Percentiles rank a stretch among this genome's conserved stretches.
These are phyloP conservation scores for Colletotrichum sojae DNA, from an alignment of 2,329 filamentous ascomycete genomes.

Conservation along the genomic window DNA sequence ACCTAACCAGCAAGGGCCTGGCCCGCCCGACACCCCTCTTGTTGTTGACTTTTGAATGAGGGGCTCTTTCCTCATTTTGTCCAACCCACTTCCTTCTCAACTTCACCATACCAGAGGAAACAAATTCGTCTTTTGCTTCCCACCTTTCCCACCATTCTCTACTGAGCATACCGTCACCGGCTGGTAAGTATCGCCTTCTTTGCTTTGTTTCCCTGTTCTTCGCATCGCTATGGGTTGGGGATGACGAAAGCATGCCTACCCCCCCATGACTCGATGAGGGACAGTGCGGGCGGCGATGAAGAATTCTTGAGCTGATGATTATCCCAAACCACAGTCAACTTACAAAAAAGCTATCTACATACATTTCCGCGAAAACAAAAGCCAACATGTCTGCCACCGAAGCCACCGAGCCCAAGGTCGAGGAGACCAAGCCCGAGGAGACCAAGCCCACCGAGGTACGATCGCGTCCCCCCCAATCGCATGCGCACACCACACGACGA, in stretches of 20 bases:
- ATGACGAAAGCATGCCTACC: constrained; percentile 18
- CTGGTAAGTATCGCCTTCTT: constrained; percentile 25
- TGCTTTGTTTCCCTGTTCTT: constrained; percentile 3
- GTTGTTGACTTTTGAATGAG: constrained; percentile 43
- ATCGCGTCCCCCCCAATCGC: constrained; percentile 18
- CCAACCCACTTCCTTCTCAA: constrained; percentile 38
- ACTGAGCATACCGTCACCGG: constrained; percentile 37
- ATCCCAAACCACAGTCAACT: constrained; percentile 17
- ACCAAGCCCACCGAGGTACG: constrained; percentile 52
- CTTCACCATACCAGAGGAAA: constrained; percentile 39
- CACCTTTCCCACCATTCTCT: constrained; percentile 31
- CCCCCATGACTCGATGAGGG: constrained; percentile 29
- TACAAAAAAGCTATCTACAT: constrained; percentile 17
- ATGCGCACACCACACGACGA: neutral
- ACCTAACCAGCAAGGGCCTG: constrained; percentile 40
- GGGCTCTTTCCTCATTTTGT: constrained; percentile 43
- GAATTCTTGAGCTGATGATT: constrained; percentile 30
- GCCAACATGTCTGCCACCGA: constrained; percentile 64
- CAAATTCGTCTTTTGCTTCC: constrained; percentile 37
- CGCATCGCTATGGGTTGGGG: neutral
- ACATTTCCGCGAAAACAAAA: constrained; percentile 18
- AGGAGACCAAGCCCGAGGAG: constrained; percentile 57
- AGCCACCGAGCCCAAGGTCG: constrained; percentile 69
- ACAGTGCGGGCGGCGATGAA: constrained; percentile 34
- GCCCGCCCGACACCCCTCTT: constrained; percentile 41